A percentile compares a stretch with the other conserved stretches of the same genome.
These are phyloP conservation scores for Yamadazyma phyllophila DNA, from an alignment of 805 yeast species.

Conservation along the genomic window DNA sequence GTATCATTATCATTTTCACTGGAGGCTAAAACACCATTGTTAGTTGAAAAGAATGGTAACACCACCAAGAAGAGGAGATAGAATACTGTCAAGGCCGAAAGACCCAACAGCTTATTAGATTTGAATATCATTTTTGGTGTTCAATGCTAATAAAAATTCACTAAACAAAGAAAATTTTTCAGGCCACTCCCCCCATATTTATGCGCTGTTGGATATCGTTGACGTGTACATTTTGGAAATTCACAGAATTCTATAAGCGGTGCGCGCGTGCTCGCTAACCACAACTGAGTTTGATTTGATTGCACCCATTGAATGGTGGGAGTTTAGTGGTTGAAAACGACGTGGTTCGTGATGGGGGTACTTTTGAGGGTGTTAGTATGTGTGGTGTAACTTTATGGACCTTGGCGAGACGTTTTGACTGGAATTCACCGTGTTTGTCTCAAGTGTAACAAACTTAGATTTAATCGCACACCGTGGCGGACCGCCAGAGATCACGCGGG, in stretches of 20 bases:
- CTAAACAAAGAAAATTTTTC: conserved; percentile 10
- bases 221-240: conserved; percentile 11
- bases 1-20: conserved; percentile 19
- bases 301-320: no score
- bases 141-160: conserved; percentile 1
- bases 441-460: no score
- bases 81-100: conserved; percentile 28
- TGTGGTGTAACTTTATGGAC: no score
- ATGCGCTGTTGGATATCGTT: conserved; percentile 6
- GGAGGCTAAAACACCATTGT: conserved; percentile 13
- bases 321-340: no score
- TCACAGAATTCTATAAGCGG: conserved; percentile 7
- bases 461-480: no score
- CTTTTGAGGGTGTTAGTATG: no score
- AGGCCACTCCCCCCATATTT: conserved; percentile 7
- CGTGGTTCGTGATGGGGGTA: no score
- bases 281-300: neutral
- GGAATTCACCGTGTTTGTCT: no score
- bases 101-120: conserved; percentile 19
- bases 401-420: no score
- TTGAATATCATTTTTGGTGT: conserved; percentile 8
- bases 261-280: conserved; percentile 6
- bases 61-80: conserved; percentile 32
- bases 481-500: no score
- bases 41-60: conserved; percentile 32